Evolutionary conservation across 495 filamentous ascomycete genomes (phyloP).

Genomic region (Lasiosphaeriaceae sp.): DNA sequence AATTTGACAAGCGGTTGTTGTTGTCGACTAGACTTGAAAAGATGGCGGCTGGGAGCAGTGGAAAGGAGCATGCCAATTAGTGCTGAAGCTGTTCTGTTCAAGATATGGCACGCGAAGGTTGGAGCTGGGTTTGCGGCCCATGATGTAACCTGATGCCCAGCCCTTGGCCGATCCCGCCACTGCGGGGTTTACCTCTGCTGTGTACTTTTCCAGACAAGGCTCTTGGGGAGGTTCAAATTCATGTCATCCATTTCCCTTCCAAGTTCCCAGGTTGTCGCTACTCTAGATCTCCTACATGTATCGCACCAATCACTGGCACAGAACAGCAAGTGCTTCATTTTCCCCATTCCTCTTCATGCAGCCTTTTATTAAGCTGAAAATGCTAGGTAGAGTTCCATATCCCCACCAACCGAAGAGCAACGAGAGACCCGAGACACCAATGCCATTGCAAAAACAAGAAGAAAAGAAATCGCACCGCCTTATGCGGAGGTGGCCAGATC

Average conservation of each 20-base stretch:
- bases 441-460: slow-evolving; percentile 44
- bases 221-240: no score
- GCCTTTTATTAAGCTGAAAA: slow-evolving; percentile 43
- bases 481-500: slow-evolving; percentile 74
- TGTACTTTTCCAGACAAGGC: no score
- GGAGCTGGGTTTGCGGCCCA: neutral
- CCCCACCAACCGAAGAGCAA: slow-evolving; percentile 43
- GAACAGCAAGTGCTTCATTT: slow-evolving; percentile 28
- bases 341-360: slow-evolving; percentile 43
- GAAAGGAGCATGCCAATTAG: no score
- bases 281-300: no score
- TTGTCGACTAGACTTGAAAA: neutral
- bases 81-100: neutral
- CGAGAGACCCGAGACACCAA: slow-evolving; percentile 51
- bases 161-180: neutral
- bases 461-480: slow-evolving; percentile 47
- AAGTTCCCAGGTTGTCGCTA: no score
- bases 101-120: neutral
- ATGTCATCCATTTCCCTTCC: no score
- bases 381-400: slow-evolving; percentile 34
- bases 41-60: neutral
- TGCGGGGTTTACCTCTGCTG: neutral
- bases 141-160: slow-evolving; percentile 21
- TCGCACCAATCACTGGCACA: slow-evolving; percentile 11
- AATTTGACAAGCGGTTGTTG: neutral